Evolutionary conservation across 768 basidiomycete genomes (phyloP).

Genomic region (Russula foetens): DNA sequence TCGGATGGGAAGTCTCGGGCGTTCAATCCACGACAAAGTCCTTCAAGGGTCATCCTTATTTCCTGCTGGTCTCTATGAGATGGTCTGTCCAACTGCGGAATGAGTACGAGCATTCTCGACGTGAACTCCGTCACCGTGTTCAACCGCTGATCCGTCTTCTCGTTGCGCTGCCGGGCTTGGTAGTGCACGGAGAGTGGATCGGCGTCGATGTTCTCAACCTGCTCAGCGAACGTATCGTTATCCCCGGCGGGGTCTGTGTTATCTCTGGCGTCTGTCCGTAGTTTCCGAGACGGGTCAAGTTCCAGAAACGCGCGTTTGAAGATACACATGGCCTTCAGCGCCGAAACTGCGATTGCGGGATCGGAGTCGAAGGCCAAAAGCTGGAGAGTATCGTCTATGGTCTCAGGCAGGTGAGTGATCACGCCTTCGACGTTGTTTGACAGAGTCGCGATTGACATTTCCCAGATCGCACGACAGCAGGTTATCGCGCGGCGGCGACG

Average conservation of each 20-base stretch:
- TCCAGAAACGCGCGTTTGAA: background rate
- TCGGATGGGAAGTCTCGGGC: background rate
- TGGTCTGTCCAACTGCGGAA: background rate
- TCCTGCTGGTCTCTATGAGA: background rate
- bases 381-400: background rate
- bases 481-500: constrained; percentile 8
- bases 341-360: background rate
- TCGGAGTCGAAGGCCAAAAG: background rate
- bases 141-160: background rate
- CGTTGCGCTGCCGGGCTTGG: background rate
- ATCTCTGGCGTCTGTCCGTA: no score
- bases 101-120: background rate
- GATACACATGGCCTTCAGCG: background rate
- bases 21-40: background rate
- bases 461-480: constrained; percentile 6
- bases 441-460: constrained; percentile 1
- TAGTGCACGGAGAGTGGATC: background rate
- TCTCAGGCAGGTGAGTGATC: background rate
- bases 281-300: background rate
- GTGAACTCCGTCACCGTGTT: background rate
- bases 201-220: background rate
- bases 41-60: background rate
- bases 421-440: background rate
- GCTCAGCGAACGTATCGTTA: background rate
- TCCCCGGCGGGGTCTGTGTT: background rate